Base-by-base conservation (phyloP, 768 basidiomycete species). In the Russula olivacea region DNA sequence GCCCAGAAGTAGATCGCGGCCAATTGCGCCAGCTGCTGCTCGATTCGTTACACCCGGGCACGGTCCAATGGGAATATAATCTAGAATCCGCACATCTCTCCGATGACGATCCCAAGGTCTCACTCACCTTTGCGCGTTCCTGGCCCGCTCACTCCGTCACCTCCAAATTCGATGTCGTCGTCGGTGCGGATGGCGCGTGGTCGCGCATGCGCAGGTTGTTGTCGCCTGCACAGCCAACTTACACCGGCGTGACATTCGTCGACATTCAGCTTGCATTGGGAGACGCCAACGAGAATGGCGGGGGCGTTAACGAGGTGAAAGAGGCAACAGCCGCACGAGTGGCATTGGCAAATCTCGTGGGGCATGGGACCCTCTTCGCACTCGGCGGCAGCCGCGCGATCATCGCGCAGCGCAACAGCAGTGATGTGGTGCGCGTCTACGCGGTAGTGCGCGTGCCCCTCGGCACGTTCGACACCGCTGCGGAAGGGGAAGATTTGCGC, bases 111-210 rank as follows among this genome's bases (percentile, higher is more conserved):
- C 2, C 32, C 47, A 53, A 60, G 11, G 53, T 58, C 25, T 15
- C 51, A 25, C 50, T 63, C 34, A 40, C 45, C 45, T 63, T 58
- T 17, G 15, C 49, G 1, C 21, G 14, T 32, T 1, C 61, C 12
- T 28, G 50, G 30, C 47, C 56, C 43, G 23, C 15, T 2, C 36
- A 61, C 19, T 21, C 64, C 25, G 17, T 17, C 34, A 58, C n/a
- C 1, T 12, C 21, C 1, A 54, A 47, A 7, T 61, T 60, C 36
- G 72, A 69, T 56, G 3, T 74, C 55, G 59, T 76, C 47, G 64
- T 77, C 48, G 76, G 76, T 11, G 76, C 76, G n/a, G 76, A 77
- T 52, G 78, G 79, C 8, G 71, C 78, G 4, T 77, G 76, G 73
- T 77, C 76, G 17, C 71, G 71, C 59, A 69, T 76, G 9, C 76